Evolutionary conservation across 176 grass and related monocot genomes (phyloP).

Genomic region (Zoysia japonica): DNA sequence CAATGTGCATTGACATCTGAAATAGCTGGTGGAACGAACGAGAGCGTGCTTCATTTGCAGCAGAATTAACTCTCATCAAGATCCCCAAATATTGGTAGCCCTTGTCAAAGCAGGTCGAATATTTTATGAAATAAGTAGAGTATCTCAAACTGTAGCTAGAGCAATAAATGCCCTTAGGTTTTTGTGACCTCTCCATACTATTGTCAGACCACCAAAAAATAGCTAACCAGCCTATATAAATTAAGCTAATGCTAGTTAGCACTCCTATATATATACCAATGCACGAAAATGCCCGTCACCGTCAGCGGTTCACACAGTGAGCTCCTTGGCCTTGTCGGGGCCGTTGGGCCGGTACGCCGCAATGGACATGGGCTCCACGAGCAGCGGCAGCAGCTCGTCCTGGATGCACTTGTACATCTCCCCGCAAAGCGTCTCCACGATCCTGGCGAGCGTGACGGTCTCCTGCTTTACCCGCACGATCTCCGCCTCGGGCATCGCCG

Average conservation of each 20-base stretch:
- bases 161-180: background rate
- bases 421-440: constrained; percentile 47
- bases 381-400: constrained; percentile 54
- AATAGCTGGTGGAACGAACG: too few species aligned
- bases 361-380: constrained; percentile 35
- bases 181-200: background rate
- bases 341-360: constrained; percentile 44
- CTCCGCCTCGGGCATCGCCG: constrained; percentile 7
- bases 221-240: background rate
- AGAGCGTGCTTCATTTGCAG: too few species aligned
- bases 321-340: constrained; percentile 39
- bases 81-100: too few species aligned
- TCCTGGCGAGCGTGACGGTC: constrained; percentile 38
- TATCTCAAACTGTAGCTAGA: too few species aligned
- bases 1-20: too few species aligned
- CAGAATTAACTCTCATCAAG: too few species aligned
- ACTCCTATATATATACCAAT: background rate
- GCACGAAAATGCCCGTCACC: background rate
- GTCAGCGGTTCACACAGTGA: background rate
- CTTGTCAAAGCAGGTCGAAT: too few species aligned
- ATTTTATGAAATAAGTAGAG: too few species aligned
- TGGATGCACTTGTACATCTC: constrained; percentile 61
- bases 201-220: background rate
- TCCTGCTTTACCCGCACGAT: constrained; percentile 42
- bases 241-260: background rate